These are phyloP conservation scores for Sphagnum fallax DNA, from an alignment of 228 moss, liverwort and hornwort species.

Conservation along the genomic window DNA sequence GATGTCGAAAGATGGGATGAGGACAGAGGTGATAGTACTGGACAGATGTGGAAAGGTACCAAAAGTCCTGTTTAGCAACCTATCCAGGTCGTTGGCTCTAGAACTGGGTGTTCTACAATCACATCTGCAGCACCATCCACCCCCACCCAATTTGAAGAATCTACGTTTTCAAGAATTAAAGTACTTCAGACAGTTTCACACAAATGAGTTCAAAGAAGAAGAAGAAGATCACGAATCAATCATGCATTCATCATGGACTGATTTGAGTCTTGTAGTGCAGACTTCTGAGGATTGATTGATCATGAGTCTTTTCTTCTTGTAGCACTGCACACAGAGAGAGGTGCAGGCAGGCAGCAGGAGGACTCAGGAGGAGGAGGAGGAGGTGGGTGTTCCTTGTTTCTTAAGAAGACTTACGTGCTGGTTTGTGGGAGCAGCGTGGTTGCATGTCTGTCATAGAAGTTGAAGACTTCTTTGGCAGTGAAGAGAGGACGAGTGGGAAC, in stretches of 20 bases:
- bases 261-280: too few relatives aligned
- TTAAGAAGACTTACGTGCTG: too few relatives aligned
- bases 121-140: conserved; percentile 24
- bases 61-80: conserved; percentile 27
- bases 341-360: too few relatives aligned
- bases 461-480: conserved; percentile 11
- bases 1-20: conserved; percentile 52
- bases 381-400: not conserved
- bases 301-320: too few relatives aligned
- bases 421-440: too few relatives aligned
- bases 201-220: not conserved
- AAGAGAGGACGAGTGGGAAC: conserved; percentile 3
- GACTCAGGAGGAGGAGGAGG: too few relatives aligned
- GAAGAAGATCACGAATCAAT: too few relatives aligned
- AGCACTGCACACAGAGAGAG: too few relatives aligned
- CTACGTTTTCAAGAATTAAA: conserved; percentile 8
- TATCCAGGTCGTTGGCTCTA: conserved; percentile 35
- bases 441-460: conserved; percentile 10
- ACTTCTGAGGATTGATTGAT: too few relatives aligned
- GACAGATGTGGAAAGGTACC: conserved; percentile 22
- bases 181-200: too few relatives aligned
- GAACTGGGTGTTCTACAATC: conserved; percentile 35
- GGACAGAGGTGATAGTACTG: conserved; percentile 45
- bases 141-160: conserved; percentile 37
- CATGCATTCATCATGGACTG: too few relatives aligned